Evolutionary conservation across 306 rosid species (phyloP), one percentile per base, ranked within the genome.

Genomic region (Vicia sativa): DNA sequence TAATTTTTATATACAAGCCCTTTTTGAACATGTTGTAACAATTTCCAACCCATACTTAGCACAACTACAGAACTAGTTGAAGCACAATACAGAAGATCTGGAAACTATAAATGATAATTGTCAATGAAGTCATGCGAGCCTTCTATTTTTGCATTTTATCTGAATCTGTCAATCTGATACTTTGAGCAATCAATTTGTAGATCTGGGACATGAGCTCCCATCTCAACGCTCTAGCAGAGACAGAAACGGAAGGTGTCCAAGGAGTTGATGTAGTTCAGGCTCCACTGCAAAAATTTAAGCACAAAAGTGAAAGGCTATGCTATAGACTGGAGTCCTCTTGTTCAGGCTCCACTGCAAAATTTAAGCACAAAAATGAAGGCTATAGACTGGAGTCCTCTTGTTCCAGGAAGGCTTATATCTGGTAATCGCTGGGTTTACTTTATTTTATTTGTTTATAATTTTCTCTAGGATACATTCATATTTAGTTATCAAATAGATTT

Each of bases 261-360:
- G 96, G 90, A 77, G 87, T 78, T 72, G 82, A 81, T 68, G 83
- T 74, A 66, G 91, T 62, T 67, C 97, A 89, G 80, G 77, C 74
- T 71, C 95, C 99, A 2, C 50, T 93, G 50, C 21, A 77, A 72
- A 86, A 74, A 71, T 90, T 71, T 74, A 72, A 78, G 82, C 98
- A 93, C 45, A 84, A 82, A 74, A 93, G 86, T 55, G 98, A 93
- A n/a, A 86, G 98, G 98, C 64, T 93, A 81, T 70, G 96, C 97
- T 45, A 73, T 93, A 53, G 97, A 93, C 81, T 90, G 97, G 98
- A 93, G 84, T 78, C 96, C 91, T 59, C 73, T 80, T 73, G n/a
- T n/a, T n/a, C n/a, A n/a, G n/a, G n/a, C n/a, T n/a, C n/a, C n/a
- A n/a, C n/a, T n/a, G n/a, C n/a, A n/a, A n/a, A n/a, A n/a, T n/a